Base-by-base conservation (phyloP, 208 protist species). In the Leishmania turanica region DNA sequence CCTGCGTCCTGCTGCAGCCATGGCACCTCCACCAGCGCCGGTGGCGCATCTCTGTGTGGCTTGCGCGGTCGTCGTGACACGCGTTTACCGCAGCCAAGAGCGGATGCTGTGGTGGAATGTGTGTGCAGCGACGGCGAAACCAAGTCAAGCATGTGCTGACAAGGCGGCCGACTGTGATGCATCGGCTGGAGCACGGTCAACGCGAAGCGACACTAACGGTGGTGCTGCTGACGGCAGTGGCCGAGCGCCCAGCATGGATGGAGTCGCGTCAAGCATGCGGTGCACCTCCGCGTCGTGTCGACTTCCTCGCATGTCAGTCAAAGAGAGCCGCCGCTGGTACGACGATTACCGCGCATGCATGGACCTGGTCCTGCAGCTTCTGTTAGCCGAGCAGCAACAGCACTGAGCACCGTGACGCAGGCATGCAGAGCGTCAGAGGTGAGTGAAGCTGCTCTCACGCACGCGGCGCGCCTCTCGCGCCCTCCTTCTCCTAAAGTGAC, bases 301-400 rank as follows among this genome's bases (percentile, higher is more conserved):
- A 65, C 60, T 70, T 58, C 40, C 34, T 37, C 77, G 77, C 8
- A 62, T 79, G 40, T 75, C 72, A 1, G 21, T 3, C 1, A 68
- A 77, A 27, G 77, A 82, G 34, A 68, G 37, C n/a, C 40, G 53
- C 49, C 71, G 53, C 5, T 54, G 64, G 21, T 37, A 19, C 21
- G 34, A 68, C 21, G 37, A 74, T 42, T 82, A 79, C 64, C 47
- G 54, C 11, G 51, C 58, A 24, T 85, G 82, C 34, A 78, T 85
- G 77, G 60, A 82, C 34, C 70, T 85, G 1, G 73, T 85, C 31
- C 45, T 82, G 54, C 62, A 85, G 37, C 64, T 85, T 1, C 69
- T 85, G 11, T 73, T 85, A 27, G 70, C 72, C 3, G 82, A 85
- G 62, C 82, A 85, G 64, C 64, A 79, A 27, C 49, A 54, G 34